Evolutionary conservation across 2,329 filamentous ascomycete species (phyloP), one percentile per base, ranked within the genome.

Genomic region (Davidsoniella eucalypti): DNA sequence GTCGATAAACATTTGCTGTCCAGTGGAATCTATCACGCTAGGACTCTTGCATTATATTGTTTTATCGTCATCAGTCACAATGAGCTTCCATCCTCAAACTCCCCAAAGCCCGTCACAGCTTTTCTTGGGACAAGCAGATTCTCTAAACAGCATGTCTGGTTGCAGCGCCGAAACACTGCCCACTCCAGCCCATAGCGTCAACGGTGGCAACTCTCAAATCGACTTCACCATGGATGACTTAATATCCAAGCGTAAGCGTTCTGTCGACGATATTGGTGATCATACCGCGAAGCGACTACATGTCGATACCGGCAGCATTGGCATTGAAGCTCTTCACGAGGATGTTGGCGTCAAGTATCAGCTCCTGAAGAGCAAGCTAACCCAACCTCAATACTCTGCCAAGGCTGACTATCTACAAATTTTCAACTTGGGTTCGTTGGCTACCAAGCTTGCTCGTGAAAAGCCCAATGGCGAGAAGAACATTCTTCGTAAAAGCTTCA

Each of bases 341-440:
- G 75, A 82, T 69, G 76, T 82, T 55, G 78, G 77, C 65, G 67
- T 72, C 60, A 80, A 80, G 67, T 80, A 80, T 65, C 71, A 80
- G 59, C 69, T 82, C 66, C 75, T 76, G 70, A 75, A 71, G 36
- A 40, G 37, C 14, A 48, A 51, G 14, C 12, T 50, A 17, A 8
- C 33, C 6, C 21, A 21, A 5, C 45, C 51, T 10, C 42, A 46
- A 49, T 55, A 56, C 45, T 43, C 40, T 7, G 38, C 54, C 1
- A 70, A 72, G 33, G 68, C 72, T 58, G 78, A 82, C 60, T 66
- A 81, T 49, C 81, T 75, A 58, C 69, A 72, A 53, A 66, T 71
- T 59, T 82, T 76, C 62, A 67, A 68, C 58, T 64, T 82, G 56
- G 67, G 69, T 44, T 64, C 62, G 48, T 69, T 82, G 50, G 77